Evolutionary conservation across 2,329 filamentous ascomycete species (phyloP).

Genomic region (Huntiella bhutanensis): DNA sequence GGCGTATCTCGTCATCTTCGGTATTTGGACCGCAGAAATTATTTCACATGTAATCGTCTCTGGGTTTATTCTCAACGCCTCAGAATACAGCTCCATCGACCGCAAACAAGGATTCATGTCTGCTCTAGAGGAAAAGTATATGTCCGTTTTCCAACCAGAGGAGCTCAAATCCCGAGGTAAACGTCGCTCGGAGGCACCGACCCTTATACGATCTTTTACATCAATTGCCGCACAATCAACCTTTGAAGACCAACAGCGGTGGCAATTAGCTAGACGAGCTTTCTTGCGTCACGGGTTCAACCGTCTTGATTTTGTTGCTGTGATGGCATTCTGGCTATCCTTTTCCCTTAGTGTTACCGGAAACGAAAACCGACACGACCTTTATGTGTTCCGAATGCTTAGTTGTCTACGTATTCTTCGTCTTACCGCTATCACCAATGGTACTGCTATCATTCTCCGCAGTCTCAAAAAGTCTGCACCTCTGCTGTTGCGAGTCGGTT

Average conservation of each 20-base stretch:
- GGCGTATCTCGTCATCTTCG: slow-evolving; percentile 64
- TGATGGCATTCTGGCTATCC: slow-evolving; percentile 88
- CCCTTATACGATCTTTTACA: slow-evolving; percentile 33
- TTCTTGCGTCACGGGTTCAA: slow-evolving; percentile 94
- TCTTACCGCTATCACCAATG: slow-evolving; percentile 77
- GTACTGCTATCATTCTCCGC: slow-evolving; percentile 82
- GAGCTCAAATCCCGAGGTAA: slow-evolving; percentile 39
- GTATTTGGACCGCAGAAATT: slow-evolving; percentile 77
- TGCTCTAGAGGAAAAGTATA: slow-evolving; percentile 57
- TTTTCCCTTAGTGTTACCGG: slow-evolving; percentile 55
- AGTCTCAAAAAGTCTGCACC: slow-evolving; percentile 93
- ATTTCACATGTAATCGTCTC: slow-evolving; percentile 76
- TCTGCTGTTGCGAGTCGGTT: slow-evolving; percentile 76
- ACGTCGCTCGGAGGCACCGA: slow-evolving; percentile 27
- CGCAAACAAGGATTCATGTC: slow-evolving; percentile 54
- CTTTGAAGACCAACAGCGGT: slow-evolving; percentile 59
- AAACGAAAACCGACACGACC: slow-evolving; percentile 47
- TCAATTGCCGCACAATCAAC: slow-evolving; percentile 48
- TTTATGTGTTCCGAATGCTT: slow-evolving; percentile 91
- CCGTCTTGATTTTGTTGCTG: slow-evolving; percentile 80
- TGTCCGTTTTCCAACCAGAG: slow-evolving; percentile 64
- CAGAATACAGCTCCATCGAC: slow-evolving; percentile 82
- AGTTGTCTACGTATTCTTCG: slow-evolving; percentile 85
- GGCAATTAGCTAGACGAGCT: slow-evolving; percentile 72
- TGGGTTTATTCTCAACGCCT: slow-evolving; percentile 75